Evolutionary conservation across 352 stramenopile species (phyloP).

Genomic region (Phytophthora citrophthora): DNA sequence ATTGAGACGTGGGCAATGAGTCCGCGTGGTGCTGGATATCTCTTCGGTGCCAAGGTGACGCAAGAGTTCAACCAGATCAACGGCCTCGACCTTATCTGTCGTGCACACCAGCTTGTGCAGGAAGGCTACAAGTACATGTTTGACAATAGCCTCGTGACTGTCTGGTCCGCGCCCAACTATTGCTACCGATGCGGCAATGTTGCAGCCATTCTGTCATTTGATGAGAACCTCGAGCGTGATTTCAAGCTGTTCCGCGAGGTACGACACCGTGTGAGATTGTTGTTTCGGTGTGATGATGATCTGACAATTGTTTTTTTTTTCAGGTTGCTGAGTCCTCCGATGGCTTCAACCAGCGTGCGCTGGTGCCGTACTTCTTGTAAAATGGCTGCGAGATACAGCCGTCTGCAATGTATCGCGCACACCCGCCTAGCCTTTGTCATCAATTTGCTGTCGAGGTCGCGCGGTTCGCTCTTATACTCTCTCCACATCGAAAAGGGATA

Average conservation of each 20-base stretch:
- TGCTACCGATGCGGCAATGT: conserved; percentile 90
- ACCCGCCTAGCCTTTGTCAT: conserved; percentile 25
- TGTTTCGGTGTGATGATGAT: conserved; percentile 18
- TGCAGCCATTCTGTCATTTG: conserved; percentile 81
- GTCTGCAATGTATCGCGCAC: conserved; percentile 17
- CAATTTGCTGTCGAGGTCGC: conserved; percentile 30
- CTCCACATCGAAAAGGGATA: conserved; percentile 50
- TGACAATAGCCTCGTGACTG: conserved; percentile 84
- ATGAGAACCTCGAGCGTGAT: conserved; percentile 86
- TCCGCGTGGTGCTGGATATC: conserved; percentile 86
- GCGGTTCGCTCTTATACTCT: conserved; percentile 38
- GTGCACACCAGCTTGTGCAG: conserved; percentile 90
- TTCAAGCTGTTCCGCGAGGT: conserved; percentile 92
- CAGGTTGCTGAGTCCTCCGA: conserved; percentile 87
- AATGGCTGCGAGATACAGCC: conserved; percentile 22
- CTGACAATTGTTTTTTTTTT: conserved; percentile 18
- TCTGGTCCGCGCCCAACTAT: conserved; percentile 87
- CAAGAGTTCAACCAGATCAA: conserved; percentile 93
- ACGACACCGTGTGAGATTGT: conserved; percentile 16
- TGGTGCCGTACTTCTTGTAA: conserved; percentile 91
- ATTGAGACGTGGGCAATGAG: conserved; percentile 91
- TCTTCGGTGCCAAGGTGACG: conserved; percentile 89
- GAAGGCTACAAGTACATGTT: conserved; percentile 95
- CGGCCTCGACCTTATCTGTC: conserved; percentile 88
- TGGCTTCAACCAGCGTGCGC: conserved; percentile 72